Base-by-base conservation (phyloP, 345 rosid genomes). In the Brassica incana region DNA sequence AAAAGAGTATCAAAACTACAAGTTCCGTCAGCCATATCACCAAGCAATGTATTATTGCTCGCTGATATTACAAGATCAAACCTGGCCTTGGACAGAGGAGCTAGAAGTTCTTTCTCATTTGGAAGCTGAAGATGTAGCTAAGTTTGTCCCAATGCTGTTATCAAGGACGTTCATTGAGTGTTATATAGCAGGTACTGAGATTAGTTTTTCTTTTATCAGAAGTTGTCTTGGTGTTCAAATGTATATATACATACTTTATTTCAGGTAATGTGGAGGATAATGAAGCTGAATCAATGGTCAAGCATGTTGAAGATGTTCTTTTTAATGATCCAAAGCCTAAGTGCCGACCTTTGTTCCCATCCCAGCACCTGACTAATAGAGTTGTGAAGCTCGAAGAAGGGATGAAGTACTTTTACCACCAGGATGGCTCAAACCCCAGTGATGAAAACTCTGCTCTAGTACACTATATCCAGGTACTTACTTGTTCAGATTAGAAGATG, bases 381-480 rank as follows among this genome's bases (percentile, higher is more conserved):
- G 87, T 91, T 70, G 85, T 91, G 48, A 89, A 90, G 76, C 99
- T 95, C 63, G 87, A 81, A 67, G 84, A 69, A 76, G 94, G 95
- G 70, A 81, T 71, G 78, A 88, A 72, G 80, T 89, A 86, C 58
- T 80, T 85, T 71, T 90, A 87, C 85, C 84, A 84, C 58, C 82
- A 82, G 54, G 87, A 84, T 70, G 97, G 95, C 80, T 86, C 90
- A 77, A 95, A 95, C 85, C 95, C 92, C 29, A 83, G 76, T 14
- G 90, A 95, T 62, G 97, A 95, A 85, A 95, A 92, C 82, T 91
- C 97, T 65, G 88, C 94, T 36, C 79, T 92, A 7, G 76, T 95
- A 35, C 99, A 92, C 84, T 91, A 91, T 82, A 91, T 92, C 71
- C 99, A 95, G 97, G 98, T 95, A 82, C 65, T 35, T 54, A 50